These are phyloP conservation scores for Sphaerobolus stellatus DNA, from an alignment of 1,284 basidiomycete species.

Conservation along the genomic window DNA sequence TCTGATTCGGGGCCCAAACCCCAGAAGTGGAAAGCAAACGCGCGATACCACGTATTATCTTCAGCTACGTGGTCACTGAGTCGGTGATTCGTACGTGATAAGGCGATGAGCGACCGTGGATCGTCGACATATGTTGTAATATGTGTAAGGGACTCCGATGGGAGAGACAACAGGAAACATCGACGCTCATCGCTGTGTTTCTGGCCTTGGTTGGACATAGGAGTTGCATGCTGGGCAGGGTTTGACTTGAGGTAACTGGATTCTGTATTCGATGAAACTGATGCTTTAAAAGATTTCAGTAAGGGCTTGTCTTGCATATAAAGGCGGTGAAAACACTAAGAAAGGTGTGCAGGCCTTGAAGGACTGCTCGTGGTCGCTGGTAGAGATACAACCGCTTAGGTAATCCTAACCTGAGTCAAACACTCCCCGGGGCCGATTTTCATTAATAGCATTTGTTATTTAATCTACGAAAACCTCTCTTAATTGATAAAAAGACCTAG, in stretches of 20 bases:
- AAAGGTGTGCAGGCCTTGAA: too few species aligned
- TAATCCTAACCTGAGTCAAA: too few species aligned
- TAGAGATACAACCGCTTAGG: too few species aligned
- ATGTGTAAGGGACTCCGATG: slow-evolving; percentile 74
- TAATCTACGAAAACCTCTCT: too few species aligned
- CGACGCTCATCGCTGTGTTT: slow-evolving; percentile 28
- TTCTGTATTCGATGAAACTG: slow-evolving; percentile 24
- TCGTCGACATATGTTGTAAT: slow-evolving; percentile 72
- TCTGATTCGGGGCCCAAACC: slow-evolving; percentile 63
- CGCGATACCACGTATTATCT: slow-evolving; percentile 82
- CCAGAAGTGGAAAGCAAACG: slow-evolving; percentile 72
- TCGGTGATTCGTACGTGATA: slow-evolving; percentile 54
- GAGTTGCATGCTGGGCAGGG: slow-evolving; percentile 49
- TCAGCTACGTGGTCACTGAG: slow-evolving; percentile 69
- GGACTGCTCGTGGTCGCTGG: too few species aligned
- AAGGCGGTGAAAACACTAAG: slow-evolving; percentile 15
- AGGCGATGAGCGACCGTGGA: slow-evolving; percentile 58
- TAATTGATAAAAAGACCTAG: too few species aligned
- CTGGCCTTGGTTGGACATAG: slow-evolving; percentile 2
- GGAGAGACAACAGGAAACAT: slow-evolving; percentile 51
- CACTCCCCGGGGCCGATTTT: too few species aligned
- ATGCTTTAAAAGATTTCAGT: slow-evolving; percentile 25
- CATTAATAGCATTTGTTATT: too few species aligned
- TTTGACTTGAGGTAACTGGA: slow-evolving; percentile 18
- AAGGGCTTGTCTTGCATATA: slow-evolving; percentile 27